Evolutionary conservation across 75 land plant genomes (phyloP).

Genomic region (Selaginella moellendorffii): DNA sequence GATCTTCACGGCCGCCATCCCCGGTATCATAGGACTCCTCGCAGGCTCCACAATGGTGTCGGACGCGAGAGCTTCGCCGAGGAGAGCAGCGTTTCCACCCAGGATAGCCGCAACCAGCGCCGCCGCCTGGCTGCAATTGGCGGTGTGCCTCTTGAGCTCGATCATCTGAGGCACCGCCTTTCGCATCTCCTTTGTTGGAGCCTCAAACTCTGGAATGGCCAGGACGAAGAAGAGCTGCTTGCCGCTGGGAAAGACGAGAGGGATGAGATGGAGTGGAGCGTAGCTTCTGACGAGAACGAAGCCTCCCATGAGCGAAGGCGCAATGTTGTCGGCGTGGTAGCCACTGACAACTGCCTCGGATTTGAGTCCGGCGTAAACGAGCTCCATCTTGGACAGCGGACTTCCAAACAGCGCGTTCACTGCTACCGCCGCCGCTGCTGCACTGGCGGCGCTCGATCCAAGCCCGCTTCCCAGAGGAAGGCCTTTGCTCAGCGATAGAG

Average conservation of each 20-base stretch:
- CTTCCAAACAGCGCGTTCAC: slow-evolving; percentile 51
- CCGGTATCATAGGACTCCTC: slow-evolving; percentile 5
- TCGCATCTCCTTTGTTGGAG: slow-evolving; percentile 91
- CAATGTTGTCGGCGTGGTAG: slow-evolving; percentile 90
- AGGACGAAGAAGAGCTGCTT: slow-evolving; percentile 66
- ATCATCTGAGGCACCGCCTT: neutral
- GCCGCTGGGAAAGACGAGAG: slow-evolving; percentile 44
- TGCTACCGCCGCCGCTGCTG: slow-evolving; percentile 41
- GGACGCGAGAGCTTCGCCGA: neutral
- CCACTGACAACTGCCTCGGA: slow-evolving; percentile 88
- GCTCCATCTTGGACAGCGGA: slow-evolving; percentile 31
- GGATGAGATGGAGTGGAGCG: slow-evolving; percentile 53
- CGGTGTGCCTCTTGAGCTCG: slow-evolving; percentile 29
- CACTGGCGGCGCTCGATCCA: slow-evolving; percentile 96
- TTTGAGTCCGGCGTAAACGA: slow-evolving; percentile 74
- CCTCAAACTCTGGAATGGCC: slow-evolving; percentile 83
- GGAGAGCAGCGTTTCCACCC: neutral
- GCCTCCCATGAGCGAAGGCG: slow-evolving; percentile 80
- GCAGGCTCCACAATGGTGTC: slow-evolving; percentile 5
- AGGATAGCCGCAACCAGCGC: neutral
- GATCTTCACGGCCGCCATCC: slow-evolving; percentile 13
- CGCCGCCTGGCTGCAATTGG: slow-evolving; percentile 6
- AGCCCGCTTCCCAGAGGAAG: slow-evolving; percentile 88
- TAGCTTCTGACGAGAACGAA: slow-evolving; percentile 78
- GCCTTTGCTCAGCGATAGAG: slow-evolving; percentile 62